Conservation (phyloP, 306 rosid species). For the Cucumis melo region DNA sequence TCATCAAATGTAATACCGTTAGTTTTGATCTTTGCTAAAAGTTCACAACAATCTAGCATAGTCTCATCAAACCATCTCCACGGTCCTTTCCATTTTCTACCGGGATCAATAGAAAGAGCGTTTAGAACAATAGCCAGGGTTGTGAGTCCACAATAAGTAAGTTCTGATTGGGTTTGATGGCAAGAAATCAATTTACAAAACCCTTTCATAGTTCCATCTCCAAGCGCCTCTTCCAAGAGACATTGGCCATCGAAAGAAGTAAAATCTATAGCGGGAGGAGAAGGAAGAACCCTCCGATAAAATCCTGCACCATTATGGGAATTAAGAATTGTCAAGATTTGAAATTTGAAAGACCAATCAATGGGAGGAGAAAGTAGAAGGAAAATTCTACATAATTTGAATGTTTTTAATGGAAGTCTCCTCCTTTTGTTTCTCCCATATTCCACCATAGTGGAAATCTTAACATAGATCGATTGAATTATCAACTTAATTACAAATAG, state of each 20-base stretch:
- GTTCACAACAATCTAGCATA: conserved; percentile 89
- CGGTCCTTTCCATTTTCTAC: conserved; percentile 98
- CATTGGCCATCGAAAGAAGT: conserved; percentile 24
- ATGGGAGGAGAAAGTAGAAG: background rate
- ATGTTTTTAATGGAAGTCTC: background rate
- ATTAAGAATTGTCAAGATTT: background rate
- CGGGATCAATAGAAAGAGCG: conserved; percentile 87
- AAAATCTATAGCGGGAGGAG: conserved; percentile 27
- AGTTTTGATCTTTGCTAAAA: conserved; percentile 42
- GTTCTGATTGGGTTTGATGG: conserved; percentile 90
- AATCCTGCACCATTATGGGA: conserved; percentile 10
- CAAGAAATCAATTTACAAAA: conserved; percentile 77
- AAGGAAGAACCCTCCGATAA: conserved; percentile 21
- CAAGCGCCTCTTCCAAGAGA: conserved; percentile 52
- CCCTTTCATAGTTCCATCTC: conserved; percentile 59
- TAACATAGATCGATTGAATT: too few relatives aligned
- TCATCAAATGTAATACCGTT: conserved; percentile 78
- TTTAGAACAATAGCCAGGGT: conserved; percentile 79
- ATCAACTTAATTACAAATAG: too few relatives aligned
- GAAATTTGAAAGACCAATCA: too few relatives aligned
- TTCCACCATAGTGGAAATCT: background rate
- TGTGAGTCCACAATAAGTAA: conserved; percentile 74
- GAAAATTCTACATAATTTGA: background rate
- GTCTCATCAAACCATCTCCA: conserved; percentile 99
- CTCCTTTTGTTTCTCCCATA: background rate